Conservation (phyloP, 2,329 filamentous ascomycete species). For the Phyllosticta capitalensis region DNA sequence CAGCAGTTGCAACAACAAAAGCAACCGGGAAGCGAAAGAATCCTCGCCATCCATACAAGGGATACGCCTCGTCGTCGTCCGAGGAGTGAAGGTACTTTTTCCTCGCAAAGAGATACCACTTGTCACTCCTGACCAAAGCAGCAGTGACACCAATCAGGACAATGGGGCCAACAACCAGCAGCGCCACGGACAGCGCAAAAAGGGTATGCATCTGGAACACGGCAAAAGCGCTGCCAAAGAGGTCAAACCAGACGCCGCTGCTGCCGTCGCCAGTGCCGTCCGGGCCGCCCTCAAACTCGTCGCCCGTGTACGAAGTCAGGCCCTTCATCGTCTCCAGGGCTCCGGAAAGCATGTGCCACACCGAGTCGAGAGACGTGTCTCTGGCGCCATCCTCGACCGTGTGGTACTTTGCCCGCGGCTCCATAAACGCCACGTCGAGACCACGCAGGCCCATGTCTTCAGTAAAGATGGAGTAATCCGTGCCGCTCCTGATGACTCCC, state of each 20-base stretch:
- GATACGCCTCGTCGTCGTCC: slow-evolving; percentile 50
- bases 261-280: slow-evolving; percentile 56
- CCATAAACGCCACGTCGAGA: slow-evolving; percentile 85
- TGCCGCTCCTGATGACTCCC: slow-evolving; percentile 72
- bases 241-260: slow-evolving; percentile 83
- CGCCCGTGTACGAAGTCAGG: slow-evolving; percentile 59
- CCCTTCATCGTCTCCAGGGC: slow-evolving; percentile 64
- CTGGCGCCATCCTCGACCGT: slow-evolving; percentile 78
- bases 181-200: slow-evolving; percentile 76
- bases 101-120: slow-evolving; percentile 78
- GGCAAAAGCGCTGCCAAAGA: slow-evolving; percentile 72
- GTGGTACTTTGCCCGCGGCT: slow-evolving; percentile 78
- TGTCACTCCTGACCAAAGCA: slow-evolving; percentile 60
- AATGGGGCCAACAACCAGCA: slow-evolving; percentile 72
- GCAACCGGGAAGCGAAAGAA: slow-evolving; percentile 77
- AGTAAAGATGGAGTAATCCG: slow-evolving; percentile 80
- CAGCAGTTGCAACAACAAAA: slow-evolving; percentile 54
- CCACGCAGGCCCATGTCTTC: slow-evolving; percentile 72
- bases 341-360: slow-evolving; percentile 95
- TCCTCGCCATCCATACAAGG: slow-evolving; percentile 67
- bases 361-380: slow-evolving; percentile 59
- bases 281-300: slow-evolving; percentile 55
- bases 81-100: slow-evolving; percentile 52
- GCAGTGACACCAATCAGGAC: slow-evolving; percentile 60
- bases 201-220: slow-evolving; percentile 67